Evolutionary conservation across 139 green algal genomes (phyloP).

Genomic region (Nannochloris sp.): DNA sequence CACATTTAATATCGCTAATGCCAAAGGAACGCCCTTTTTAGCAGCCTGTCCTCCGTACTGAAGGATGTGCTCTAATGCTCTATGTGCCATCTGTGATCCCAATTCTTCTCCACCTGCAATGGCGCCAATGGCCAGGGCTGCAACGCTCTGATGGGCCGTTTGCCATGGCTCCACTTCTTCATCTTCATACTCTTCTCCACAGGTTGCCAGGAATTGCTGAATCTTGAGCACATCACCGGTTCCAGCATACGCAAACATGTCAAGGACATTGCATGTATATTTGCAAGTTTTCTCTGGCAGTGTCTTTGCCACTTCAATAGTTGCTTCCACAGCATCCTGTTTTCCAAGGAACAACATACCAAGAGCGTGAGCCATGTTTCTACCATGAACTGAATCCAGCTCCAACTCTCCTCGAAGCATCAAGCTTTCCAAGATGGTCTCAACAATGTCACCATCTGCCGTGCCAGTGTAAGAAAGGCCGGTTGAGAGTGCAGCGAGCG

Average conservation of each 20-base stretch:
- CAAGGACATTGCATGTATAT: constrained; percentile 64
- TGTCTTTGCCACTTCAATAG: constrained; percentile 85
- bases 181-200: constrained; percentile 77
- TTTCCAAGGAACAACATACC: constrained; percentile 91
- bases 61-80: constrained; percentile 89
- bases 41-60: constrained; percentile 66
- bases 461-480: constrained; percentile 81
- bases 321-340: constrained; percentile 83
- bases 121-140: constrained; percentile 84
- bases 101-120: constrained; percentile 93
- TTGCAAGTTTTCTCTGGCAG: constrained; percentile 69
- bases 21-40: constrained; percentile 78
- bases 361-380: constrained; percentile 76
- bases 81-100: constrained; percentile 73
- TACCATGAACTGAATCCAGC: constrained; percentile 60
- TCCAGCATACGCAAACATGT: constrained; percentile 85
- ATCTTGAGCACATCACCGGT: constrained; percentile 94
- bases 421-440: constrained; percentile 77
- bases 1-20: constrained; percentile 80
- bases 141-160: constrained; percentile 67
- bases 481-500: constrained; percentile 75
- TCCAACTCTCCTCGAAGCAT: constrained; percentile 79
- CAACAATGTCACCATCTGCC: constrained; percentile 60
- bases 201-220: constrained; percentile 81
- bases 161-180: constrained; percentile 40